phyloP scores from a whole-genome alignment of 176 grass and related monocot species.

The Triticum urartu region DNA sequence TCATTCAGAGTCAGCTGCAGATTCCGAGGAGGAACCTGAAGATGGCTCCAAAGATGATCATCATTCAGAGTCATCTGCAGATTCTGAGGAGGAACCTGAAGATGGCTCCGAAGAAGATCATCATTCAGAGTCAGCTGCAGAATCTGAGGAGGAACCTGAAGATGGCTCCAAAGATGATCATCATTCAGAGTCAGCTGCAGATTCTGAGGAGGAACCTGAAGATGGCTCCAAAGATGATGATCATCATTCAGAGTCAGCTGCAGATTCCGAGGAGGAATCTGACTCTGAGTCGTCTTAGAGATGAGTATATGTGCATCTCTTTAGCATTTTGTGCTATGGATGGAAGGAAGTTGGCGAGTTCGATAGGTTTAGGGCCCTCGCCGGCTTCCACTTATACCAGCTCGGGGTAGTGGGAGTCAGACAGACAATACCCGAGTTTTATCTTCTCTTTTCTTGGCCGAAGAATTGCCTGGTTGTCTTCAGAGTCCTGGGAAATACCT shows the following conservation, averaged over 20 bases:
- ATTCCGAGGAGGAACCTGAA: conserved; percentile 1
- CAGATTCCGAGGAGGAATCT: conserved; percentile 24
- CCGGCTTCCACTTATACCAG: conserved; percentile 10
- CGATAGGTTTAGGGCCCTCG: not conserved
- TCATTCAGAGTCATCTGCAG: not conserved
- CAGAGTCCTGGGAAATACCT: not conserved
- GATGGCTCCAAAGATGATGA: conserved; percentile 36
- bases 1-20: not conserved
- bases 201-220: conserved; percentile 25
- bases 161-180: conserved; percentile 32
- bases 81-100: conserved; percentile 25
- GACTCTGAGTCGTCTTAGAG: conserved; percentile 20
- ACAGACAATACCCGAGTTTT: conserved; percentile 2
- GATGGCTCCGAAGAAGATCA: conserved; percentile 17
- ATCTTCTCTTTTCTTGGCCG: not conserved
- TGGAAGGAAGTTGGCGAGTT: conserved; percentile 2
- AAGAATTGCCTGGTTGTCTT: not conserved
- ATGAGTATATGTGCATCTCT: not conserved
- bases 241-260: not conserved
- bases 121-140: not conserved
- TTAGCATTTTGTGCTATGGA: not conserved
- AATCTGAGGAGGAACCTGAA: conserved; percentile 16
- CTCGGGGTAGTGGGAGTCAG: conserved; percentile 5
- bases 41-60: conserved; percentile 34
- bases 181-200: not conserved